Evolutionary conservation across 2,329 filamentous ascomycete genomes (phyloP).

Genomic region (Fusarium bactridioides): DNA sequence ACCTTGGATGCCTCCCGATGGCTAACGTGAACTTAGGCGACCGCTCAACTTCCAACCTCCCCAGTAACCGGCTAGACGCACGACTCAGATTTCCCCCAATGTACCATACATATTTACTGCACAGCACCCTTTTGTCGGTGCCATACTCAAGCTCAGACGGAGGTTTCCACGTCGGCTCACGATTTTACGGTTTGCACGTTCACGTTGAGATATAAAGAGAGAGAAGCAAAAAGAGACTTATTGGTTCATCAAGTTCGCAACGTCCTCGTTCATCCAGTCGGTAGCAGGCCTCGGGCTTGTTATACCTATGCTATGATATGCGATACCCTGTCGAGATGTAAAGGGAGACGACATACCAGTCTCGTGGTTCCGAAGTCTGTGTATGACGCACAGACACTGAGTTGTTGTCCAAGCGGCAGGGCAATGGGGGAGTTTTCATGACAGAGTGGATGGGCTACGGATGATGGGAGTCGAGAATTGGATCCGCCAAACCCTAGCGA

Average conservation of each 20-base stretch:
- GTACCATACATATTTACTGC: constrained; percentile 42
- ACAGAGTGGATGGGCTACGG: background rate
- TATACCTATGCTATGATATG: constrained; percentile 1
- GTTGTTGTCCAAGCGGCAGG: constrained; percentile 11
- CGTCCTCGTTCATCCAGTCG: constrained; percentile 31
- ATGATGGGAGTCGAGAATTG: constrained; percentile 23
- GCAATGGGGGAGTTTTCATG: background rate
- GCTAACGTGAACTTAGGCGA: constrained; percentile 61
- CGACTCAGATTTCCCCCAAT: constrained; percentile 36
- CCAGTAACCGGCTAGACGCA: constrained; percentile 48
- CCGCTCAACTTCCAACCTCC: constrained; percentile 86
- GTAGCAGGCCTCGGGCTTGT: constrained; percentile 8
- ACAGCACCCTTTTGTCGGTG: constrained; percentile 32
- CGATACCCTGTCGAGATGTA: background rate
- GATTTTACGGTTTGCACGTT: constrained; percentile 42
- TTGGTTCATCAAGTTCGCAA: constrained; percentile 37
- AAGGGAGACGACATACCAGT: constrained; percentile 5
- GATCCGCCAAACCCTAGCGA: constrained; percentile 16
- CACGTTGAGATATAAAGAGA: constrained; percentile 38
- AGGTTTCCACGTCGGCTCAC: constrained; percentile 35
- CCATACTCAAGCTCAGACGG: constrained; percentile 23
- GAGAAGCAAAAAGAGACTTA: constrained; percentile 39
- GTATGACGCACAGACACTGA: constrained; percentile 24
- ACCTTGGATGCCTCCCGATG: background rate
- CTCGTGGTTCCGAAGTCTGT: constrained; percentile 8